Evolutionary conservation across 495 filamentous ascomycete genomes (phyloP).

Genomic region (Neurospora sp.): DNA sequence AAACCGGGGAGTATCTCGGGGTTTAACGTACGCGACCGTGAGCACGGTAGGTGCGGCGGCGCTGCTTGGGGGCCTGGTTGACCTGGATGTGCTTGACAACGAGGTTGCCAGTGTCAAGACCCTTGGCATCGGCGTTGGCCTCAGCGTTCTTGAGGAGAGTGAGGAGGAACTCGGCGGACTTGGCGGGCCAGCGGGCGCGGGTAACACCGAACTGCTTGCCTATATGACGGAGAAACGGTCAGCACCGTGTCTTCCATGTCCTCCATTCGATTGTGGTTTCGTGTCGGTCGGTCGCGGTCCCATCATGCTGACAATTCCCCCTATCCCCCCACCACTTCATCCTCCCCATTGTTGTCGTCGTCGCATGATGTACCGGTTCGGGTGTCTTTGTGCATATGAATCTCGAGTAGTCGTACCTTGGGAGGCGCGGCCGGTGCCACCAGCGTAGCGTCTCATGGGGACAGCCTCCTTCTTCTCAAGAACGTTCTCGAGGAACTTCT

Average conservation of each 20-base stretch:
- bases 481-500: conserved; percentile 94
- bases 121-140: conserved; percentile 98
- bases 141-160: conserved; percentile 97
- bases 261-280: neutral
- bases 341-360: neutral
- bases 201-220: conserved; percentile 97
- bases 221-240: conserved; percentile 32
- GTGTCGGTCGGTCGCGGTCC: neutral
- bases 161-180: conserved; percentile 96
- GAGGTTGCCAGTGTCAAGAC: conserved; percentile 92
- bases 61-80: conserved; percentile 98
- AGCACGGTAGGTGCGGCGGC: conserved; percentile 96
- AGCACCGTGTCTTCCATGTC: conserved; percentile 10
- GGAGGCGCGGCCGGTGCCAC: conserved; percentile 82
- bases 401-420: conserved; percentile 66
- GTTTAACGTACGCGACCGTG: conserved; percentile 87
- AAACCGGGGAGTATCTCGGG: neutral
- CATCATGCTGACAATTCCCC: neutral
- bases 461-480: conserved; percentile 90
- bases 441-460: conserved; percentile 91
- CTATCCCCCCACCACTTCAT: neutral
- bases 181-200: conserved; percentile 96
- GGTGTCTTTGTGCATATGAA: neutral
- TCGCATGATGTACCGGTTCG: neutral
- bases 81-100: conserved; percentile 99